phyloP scores from a whole-genome alignment of 83 land plant genomes.

The Diphasiastrum complanatum region DNA sequence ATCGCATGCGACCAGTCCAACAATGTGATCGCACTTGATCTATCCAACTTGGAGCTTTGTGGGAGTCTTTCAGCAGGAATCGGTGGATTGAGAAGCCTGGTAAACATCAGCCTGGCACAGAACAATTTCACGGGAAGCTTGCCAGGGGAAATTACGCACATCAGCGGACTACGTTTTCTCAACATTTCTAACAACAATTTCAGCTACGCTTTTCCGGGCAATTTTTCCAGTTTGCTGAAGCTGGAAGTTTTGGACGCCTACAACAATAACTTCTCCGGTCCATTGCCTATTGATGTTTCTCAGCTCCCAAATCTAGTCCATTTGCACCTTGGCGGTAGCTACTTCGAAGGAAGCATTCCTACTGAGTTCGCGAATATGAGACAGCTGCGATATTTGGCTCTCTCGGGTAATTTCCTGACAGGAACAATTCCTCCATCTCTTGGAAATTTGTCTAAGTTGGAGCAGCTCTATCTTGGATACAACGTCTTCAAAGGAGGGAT shows the following conservation, averaged over 20 bases:
- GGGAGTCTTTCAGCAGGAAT: too few relatives aligned
- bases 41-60: background rate
- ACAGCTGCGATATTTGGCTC: background rate
- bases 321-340: too few relatives aligned
- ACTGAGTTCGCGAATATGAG: background rate
- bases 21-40: background rate
- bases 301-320: background rate
- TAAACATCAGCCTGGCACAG: background rate
- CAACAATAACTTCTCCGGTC: too few relatives aligned
- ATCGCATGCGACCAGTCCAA: background rate
- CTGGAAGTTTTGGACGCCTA: too few relatives aligned
- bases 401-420: constrained; percentile 1
- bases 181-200: constrained; percentile 8
- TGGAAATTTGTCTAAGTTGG: background rate
- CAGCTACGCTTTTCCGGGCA: background rate
- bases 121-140: constrained; percentile 1
- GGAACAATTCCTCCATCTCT: background rate
- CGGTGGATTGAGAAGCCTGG: background rate
- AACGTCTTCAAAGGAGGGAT: background rate
- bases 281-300: background rate
- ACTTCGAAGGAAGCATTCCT: constrained; percentile 5
- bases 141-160: too few relatives aligned
- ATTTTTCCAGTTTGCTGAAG: constrained; percentile 3
- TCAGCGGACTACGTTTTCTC: background rate
- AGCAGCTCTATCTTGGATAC: constrained; percentile 12